Conservation (phyloP, 2,329 filamentous ascomycete genomes). For the Fusarium sp. region DNA sequence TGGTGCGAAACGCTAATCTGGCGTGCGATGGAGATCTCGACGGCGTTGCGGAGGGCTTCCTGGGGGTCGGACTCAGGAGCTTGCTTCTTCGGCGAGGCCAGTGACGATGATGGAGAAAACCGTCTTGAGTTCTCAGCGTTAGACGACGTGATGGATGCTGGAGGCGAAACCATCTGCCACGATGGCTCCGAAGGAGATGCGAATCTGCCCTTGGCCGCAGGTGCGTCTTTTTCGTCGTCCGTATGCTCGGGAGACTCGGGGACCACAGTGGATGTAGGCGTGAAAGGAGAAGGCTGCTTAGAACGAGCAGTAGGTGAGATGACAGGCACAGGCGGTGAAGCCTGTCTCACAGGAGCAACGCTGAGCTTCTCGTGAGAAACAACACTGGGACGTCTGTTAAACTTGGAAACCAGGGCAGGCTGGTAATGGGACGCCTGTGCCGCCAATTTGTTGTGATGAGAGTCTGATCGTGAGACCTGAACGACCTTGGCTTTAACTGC, state of each 20-base stretch:
- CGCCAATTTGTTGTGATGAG: conserved; percentile 14
- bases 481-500: conserved; percentile 32
- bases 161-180: conserved; percentile 64
- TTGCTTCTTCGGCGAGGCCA: conserved; percentile 47
- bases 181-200: conserved; percentile 59
- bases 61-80: conserved; percentile 38
- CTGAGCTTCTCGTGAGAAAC: conserved; percentile 25
- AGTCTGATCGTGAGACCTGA: conserved; percentile 27
- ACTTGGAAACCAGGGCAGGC: conserved; percentile 45
- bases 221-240: conserved; percentile 48
- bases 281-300: conserved; percentile 42
- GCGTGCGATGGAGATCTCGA: conserved; percentile 76
- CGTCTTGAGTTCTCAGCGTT: conserved; percentile 26
- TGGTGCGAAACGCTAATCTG: conserved; percentile 76
- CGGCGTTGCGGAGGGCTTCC: conserved; percentile 65
- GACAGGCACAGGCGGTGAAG: conserved; percentile 29
- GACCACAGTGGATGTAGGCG: conserved; percentile 48
- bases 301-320: conserved; percentile 18
- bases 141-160: conserved; percentile 52
- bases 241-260: conserved; percentile 59
- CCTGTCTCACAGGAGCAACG: conserved; percentile 14
- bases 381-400: conserved; percentile 45
- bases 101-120: conserved; percentile 34
- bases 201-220: conserved; percentile 50
- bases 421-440: conserved; percentile 17